Evolutionary conservation across 768 basidiomycete species (phyloP).

Genomic region (Trametes cubensis): DNA sequence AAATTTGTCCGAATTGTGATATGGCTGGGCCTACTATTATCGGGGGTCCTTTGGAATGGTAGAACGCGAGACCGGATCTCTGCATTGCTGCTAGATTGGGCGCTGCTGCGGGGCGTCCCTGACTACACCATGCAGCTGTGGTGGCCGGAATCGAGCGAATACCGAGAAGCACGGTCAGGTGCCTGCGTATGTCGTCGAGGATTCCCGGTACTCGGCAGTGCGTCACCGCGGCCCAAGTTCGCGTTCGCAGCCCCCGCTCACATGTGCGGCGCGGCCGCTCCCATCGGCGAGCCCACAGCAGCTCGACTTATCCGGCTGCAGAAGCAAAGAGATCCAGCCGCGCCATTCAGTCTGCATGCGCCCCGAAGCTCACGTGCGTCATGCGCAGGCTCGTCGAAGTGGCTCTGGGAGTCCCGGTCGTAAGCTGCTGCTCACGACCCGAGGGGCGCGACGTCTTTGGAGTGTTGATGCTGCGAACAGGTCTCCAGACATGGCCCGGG

Average conservation of each 20-base stretch:
- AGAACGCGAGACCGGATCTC: not conserved
- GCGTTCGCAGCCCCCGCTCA: not conserved
- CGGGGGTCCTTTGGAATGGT: too few species aligned
- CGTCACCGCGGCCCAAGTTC: conserved; percentile 2
- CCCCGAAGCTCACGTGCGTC: conserved; percentile 4
- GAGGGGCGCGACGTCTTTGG: not conserved
- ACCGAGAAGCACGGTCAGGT: conserved; percentile 18
- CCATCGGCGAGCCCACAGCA: not conserved
- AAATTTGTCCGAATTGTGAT: too few species aligned
- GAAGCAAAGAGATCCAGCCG: conserved; percentile 10
- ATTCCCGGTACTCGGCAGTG: conserved; percentile 5
- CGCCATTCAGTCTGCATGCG: not conserved
- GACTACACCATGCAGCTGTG: conserved; percentile 4
- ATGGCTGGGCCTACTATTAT: too few species aligned
- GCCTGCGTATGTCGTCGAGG: conserved; percentile 6
- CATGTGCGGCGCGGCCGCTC: conserved; percentile 2
- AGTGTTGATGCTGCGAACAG: not conserved
- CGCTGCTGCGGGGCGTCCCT: conserved; percentile 3
- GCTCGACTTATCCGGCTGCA: not conserved
- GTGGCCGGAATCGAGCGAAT: conserved; percentile 2
- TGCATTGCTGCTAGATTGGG: not conserved
- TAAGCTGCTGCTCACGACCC: not conserved
- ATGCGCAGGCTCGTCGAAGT: not conserved
- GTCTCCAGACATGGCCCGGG: conserved; percentile 6
- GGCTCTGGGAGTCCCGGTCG: not conserved